A percentile compares a stretch with the other conserved stretches of the same genome.
These are phyloP conservation scores for Nannochloris sp. DNA, from an alignment of 139 green algal genomes.

Conservation along the genomic window DNA sequence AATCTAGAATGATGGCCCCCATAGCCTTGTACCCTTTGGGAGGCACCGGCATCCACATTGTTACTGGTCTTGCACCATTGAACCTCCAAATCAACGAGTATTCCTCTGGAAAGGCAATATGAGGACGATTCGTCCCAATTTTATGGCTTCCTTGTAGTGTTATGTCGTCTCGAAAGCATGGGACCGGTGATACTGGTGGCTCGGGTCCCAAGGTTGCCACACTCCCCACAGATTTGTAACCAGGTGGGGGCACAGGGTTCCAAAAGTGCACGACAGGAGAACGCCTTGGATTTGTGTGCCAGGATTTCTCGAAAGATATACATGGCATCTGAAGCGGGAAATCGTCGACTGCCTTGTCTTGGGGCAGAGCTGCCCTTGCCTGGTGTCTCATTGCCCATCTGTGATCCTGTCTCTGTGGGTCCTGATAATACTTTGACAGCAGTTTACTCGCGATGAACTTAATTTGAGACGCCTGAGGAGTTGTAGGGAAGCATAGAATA, in stretches of 20 bases:
- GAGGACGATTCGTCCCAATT: not conserved
- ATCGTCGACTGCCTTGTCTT: conserved; percentile 8
- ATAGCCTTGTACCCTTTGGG: conserved; percentile 54
- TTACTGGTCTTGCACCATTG: conserved; percentile 43
- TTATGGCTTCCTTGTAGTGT: conserved; percentile 5
- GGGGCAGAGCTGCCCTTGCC: conserved; percentile 4
- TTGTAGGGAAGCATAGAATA: conserved; percentile 53
- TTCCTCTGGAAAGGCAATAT: conserved; percentile 29
- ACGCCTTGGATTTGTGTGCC: conserved; percentile 36
- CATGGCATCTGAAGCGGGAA: conserved; percentile 40
- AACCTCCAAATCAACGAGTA: conserved; percentile 69
- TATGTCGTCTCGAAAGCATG: conserved; percentile 48
- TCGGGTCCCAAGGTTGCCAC: conserved; percentile 55
- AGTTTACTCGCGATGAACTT: conserved; percentile 38
- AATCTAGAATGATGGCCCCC: conserved; percentile 59
- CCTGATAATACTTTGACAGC: conserved; percentile 34
- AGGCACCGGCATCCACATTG: conserved; percentile 67
- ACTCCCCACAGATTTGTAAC: conserved; percentile 63
- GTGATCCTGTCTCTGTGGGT: conserved; percentile 20
- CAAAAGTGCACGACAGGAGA: conserved; percentile 51
- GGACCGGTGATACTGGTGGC: conserved; percentile 46
- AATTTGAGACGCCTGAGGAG: conserved; percentile 51
- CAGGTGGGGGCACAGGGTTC: conserved; percentile 42
- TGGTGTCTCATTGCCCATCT: conserved; percentile 24
- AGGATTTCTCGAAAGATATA: conserved; percentile 41